phyloP scores from a whole-genome alignment of 805 yeast species.

The Zygoascus ofunaensis region DNA sequence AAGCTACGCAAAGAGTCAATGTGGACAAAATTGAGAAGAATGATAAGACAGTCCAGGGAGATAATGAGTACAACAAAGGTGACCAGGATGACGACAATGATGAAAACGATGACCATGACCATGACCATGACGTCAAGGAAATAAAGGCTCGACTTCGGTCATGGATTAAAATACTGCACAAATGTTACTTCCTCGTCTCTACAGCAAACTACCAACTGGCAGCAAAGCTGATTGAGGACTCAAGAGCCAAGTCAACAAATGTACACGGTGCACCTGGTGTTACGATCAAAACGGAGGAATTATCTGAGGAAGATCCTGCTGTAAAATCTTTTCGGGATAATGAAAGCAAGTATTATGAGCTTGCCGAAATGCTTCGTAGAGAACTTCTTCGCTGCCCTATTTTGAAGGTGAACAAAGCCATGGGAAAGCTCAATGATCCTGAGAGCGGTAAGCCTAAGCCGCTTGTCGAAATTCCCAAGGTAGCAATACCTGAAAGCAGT shows the following conservation, averaged over 20 bases:
- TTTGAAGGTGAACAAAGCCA: slow-evolving; percentile 20
- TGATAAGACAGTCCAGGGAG: no score
- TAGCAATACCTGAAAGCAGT: background rate
- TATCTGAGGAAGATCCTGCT: slow-evolving; percentile 14
- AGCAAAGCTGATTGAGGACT: slow-evolving; percentile 17
- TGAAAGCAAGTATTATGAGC: slow-evolving; percentile 46
- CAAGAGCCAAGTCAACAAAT: no score
- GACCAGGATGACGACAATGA: slow-evolving; percentile 13
- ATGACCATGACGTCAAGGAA: slow-evolving; percentile 8
- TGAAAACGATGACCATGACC: slow-evolving; percentile 14
- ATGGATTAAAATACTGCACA: slow-evolving; percentile 59
- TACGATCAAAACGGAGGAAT: slow-evolving; percentile 6
- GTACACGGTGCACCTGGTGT: no score
- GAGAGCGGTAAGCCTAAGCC: no score
- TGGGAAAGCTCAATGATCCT: slow-evolving; percentile 6
- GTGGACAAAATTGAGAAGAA: slow-evolving; percentile 9
- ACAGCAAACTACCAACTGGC: slow-evolving; percentile 56
- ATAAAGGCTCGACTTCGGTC: slow-evolving; percentile 26
- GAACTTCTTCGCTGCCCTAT: slow-evolving; percentile 38
- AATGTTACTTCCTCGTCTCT: slow-evolving; percentile 68
- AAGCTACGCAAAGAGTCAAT: slow-evolving; percentile 7
- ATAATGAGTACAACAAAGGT: slow-evolving; percentile 17
- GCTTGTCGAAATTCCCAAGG: no score
- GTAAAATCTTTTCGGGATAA: slow-evolving; percentile 27
- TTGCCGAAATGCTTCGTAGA: slow-evolving; percentile 54